phyloP scores from a whole-genome alignment of 2,329 filamentous ascomycete species.

The Parastagonospora avenae region DNA sequence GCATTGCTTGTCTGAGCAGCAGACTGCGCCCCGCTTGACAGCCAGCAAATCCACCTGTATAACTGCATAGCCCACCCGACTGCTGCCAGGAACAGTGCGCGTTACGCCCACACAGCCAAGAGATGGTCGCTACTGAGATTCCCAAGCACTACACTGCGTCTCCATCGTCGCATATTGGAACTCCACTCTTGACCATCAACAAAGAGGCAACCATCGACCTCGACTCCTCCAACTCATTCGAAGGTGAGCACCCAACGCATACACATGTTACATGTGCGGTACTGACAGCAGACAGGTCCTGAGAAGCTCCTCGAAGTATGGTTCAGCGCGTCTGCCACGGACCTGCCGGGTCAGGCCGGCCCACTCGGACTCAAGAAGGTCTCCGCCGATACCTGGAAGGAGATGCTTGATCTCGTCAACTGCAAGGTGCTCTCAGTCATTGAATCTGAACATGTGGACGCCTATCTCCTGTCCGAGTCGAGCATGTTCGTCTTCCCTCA shows the following conservation, averaged over 20 bases:
- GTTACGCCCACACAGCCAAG: conserved; percentile 47
- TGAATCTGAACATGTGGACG: conserved; percentile 91
- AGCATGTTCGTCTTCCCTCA: conserved; percentile 99
- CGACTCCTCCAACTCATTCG: conserved; percentile 95
- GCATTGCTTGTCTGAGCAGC: conserved; percentile 95
- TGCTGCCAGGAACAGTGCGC: conserved; percentile 20
- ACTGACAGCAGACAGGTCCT: conserved; percentile 64
- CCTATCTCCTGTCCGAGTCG: conserved; percentile 95
- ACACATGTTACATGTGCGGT: not conserved
- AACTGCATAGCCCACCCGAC: conserved; percentile 14
- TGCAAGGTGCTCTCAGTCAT: conserved; percentile 97
- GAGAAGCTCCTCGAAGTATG: conserved; percentile 99
- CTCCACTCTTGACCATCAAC: conserved; percentile 94
- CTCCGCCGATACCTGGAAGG: conserved; percentile 83
- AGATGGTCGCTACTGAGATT: conserved; percentile 85
- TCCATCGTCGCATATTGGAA: conserved; percentile 74
- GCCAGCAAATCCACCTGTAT: conserved; percentile 40
- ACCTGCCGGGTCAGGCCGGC: conserved; percentile 71
- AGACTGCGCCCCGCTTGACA: conserved; percentile 83
- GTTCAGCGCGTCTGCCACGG: conserved; percentile 82
- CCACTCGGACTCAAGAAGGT: conserved; percentile 86
- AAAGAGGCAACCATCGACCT: conserved; percentile 90
- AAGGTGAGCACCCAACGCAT: conserved; percentile 64
- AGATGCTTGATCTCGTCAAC: conserved; percentile 96
- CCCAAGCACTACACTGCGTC: conserved; percentile 83